Evolutionary conservation across 192 early-diverging fungal genomes (phyloP), one percentile per base, ranked within the genome.

Genomic region (Podila minutissima): DNA sequence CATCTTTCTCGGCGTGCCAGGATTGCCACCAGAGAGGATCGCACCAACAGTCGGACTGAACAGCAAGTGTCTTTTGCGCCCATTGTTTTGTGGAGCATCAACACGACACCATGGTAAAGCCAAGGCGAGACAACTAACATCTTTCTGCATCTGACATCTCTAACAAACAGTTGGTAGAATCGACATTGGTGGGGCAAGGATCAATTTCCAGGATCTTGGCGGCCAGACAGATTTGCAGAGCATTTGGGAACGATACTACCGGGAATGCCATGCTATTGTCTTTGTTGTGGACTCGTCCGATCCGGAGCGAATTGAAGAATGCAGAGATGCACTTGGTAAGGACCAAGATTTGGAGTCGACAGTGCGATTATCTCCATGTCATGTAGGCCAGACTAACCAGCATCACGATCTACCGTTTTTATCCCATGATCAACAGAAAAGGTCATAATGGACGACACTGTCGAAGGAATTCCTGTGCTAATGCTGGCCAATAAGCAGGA

Each of bases 401-500:
- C 19, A 24, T n/a, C 9, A 37, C 24, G 60, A 50, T 55, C 29
- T 67, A 48, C 12, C 49, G 68, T 7, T 59, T 59, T 41, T 55
- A 33, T 33, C 28, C 35, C 5, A 26, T 22, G 9, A 10, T 13
- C 49, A 32, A 29, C 77, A 94, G 94, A 96, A 79, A 88, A 85
- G 63, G 91, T 99, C 22, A 91, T 97, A 41, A 86, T 85, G 48
- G 92, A 90, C 31, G 90, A 94, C 64, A 87, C 83, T 24, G 87
- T 95, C 20, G 93, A 93, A 50, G 93, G 95, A 0, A 87, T 99
- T 4, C 98, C 98, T 11, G 83, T 99, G 11, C 83, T 99, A 50
- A 95, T 99, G 86, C 73, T 98, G 62, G 96, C 96, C 15, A 99
- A 97, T 82, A 99, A 99, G 71, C 92, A 95, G 77, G 98, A 99